Conservation (phyloP, 768 basidiomycete genomes). For the Leucocoprinus leucothites region DNA sequence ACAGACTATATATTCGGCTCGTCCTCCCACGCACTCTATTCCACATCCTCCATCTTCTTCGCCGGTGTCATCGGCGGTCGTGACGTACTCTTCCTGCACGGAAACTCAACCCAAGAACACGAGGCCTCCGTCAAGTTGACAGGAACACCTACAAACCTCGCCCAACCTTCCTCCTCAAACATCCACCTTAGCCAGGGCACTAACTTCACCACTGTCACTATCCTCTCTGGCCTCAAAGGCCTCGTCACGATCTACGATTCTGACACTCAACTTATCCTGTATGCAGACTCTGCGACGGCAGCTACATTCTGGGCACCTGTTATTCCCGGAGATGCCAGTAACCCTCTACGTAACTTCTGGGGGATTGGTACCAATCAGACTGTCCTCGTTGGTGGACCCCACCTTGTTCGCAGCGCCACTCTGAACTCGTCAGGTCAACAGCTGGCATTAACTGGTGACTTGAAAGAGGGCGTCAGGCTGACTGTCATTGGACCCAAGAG, state of each 20-base stretch:
- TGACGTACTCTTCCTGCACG: slow-evolving; percentile 65
- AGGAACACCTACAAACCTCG: slow-evolving; percentile 41
- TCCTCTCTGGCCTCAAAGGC: slow-evolving; percentile 55
- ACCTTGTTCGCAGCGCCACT: slow-evolving; percentile 57
- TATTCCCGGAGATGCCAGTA: slow-evolving; percentile 37
- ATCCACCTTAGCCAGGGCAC: slow-evolving; percentile 26
- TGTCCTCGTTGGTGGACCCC: slow-evolving; percentile 62
- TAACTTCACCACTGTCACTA: slow-evolving; percentile 41
- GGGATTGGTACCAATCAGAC: slow-evolving; percentile 69
- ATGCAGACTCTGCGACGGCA: slow-evolving; percentile 61
- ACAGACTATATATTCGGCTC: slow-evolving; percentile 71
- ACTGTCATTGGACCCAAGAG: slow-evolving; percentile 60
- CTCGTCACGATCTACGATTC: slow-evolving; percentile 67
- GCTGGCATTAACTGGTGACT: slow-evolving; percentile 66
- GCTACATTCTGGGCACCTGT: slow-evolving; percentile 77
- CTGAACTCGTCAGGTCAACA: slow-evolving; percentile 35
- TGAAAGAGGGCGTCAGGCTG: slow-evolving; percentile 54
- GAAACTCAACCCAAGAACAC: slow-evolving; percentile 51
- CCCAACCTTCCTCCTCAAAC: slow-evolving; percentile 22
- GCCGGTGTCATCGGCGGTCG: slow-evolving; percentile 57
- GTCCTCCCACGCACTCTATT: slow-evolving; percentile 55
- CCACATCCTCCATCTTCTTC: slow-evolving; percentile 72
- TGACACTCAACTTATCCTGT: slow-evolving; percentile 63
- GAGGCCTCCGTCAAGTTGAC: slow-evolving; percentile 46
- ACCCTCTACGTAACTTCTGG: slow-evolving; percentile 62